Conservation (phyloP, 2,329 filamentous ascomycete species). For the Zymoseptoria tritici region DNA sequence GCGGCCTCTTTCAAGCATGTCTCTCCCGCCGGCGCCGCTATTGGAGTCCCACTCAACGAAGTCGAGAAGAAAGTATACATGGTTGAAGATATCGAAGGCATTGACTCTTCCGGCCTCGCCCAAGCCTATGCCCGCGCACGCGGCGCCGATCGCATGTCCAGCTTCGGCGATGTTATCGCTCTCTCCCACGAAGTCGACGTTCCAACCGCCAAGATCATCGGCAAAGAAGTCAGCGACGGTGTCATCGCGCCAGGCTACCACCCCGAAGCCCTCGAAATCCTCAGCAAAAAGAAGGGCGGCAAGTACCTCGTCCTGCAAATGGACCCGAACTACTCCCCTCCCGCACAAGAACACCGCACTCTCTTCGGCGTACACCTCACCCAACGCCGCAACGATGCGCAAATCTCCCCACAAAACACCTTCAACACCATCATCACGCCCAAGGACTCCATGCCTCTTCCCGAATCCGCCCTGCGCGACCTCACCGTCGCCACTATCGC, state of each 20-base stretch:
- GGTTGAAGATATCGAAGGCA: slow-evolving; percentile 86
- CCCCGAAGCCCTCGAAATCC: slow-evolving; percentile 76
- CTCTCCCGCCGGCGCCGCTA: slow-evolving; percentile 89
- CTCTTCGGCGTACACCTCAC: slow-evolving; percentile 84
- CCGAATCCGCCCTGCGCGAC: slow-evolving; percentile 78
- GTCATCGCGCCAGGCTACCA: slow-evolving; percentile 87
- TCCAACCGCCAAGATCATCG: slow-evolving; percentile 93
- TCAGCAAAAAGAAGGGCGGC: slow-evolving; percentile 97
- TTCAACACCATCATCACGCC: slow-evolving; percentile 83
- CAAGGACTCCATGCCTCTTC: slow-evolving; percentile 64
- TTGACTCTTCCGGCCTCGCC: slow-evolving; percentile 77
- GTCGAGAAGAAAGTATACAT: slow-evolving; percentile 97
- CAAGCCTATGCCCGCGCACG: slow-evolving; percentile 94
- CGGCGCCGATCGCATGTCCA: slow-evolving; percentile 96
- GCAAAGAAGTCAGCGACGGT: slow-evolving; percentile 93
- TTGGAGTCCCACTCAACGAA: slow-evolving; percentile 76
- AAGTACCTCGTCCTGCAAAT: slow-evolving; percentile 96
- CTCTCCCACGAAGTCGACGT: slow-evolving; percentile 86
- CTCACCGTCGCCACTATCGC: slow-evolving; percentile 93
- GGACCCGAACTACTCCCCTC: slow-evolving; percentile 77
- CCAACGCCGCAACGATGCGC: slow-evolving; percentile 88
- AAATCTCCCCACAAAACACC: slow-evolving; percentile 70
- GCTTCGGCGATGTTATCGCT: slow-evolving; percentile 93
- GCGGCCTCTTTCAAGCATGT: slow-evolving; percentile 99
- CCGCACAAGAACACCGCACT: slow-evolving; percentile 66